Evolutionary conservation across 305 asterid species (phyloP).

Genomic region (Andrographis paniculata): DNA sequence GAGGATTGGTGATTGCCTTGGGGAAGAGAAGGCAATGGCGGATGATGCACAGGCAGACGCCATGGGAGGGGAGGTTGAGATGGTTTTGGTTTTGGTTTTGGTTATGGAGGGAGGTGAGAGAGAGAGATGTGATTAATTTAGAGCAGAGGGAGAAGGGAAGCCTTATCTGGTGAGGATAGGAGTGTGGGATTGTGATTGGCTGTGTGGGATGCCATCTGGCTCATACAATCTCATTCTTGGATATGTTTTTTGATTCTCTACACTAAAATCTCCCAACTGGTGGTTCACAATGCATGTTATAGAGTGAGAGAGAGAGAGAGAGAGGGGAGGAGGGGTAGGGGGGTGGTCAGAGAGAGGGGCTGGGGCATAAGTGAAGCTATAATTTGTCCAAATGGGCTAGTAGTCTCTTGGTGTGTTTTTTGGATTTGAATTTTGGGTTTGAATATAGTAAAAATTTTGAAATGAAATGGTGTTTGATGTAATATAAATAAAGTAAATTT

Average conservation of each 20-base stretch:
- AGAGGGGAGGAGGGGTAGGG: too few relatives aligned
- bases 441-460: too few relatives aligned
- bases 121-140: slow-evolving; percentile 14
- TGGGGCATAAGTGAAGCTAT: too few relatives aligned
- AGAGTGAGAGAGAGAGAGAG: too few relatives aligned
- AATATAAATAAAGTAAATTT: too few relatives aligned
- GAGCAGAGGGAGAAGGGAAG: slow-evolving; percentile 17
- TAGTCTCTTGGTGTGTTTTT: too few relatives aligned
- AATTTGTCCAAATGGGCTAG: too few relatives aligned
- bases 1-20: slow-evolving; percentile 59
- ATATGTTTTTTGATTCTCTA: slow-evolving; percentile 12
- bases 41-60: slow-evolving; percentile 88
- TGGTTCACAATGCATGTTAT: too few relatives aligned
- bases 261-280: slow-evolving; percentile 28
- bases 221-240: slow-evolving; percentile 33
- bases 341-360: too few relatives aligned
- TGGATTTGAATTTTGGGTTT: too few relatives aligned
- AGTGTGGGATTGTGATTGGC: slow-evolving; percentile 50
- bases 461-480: too few relatives aligned
- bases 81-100: slow-evolving; percentile 4
- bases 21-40: slow-evolving; percentile 77
- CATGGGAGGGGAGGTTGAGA: slow-evolving; percentile 46
- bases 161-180: slow-evolving; percentile 70
- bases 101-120: slow-evolving; percentile 1
- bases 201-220: slow-evolving; percentile 65